These are phyloP conservation scores for Porcisia deanei DNA, from an alignment of 208 protist genomes.

Conservation along the genomic window DNA sequence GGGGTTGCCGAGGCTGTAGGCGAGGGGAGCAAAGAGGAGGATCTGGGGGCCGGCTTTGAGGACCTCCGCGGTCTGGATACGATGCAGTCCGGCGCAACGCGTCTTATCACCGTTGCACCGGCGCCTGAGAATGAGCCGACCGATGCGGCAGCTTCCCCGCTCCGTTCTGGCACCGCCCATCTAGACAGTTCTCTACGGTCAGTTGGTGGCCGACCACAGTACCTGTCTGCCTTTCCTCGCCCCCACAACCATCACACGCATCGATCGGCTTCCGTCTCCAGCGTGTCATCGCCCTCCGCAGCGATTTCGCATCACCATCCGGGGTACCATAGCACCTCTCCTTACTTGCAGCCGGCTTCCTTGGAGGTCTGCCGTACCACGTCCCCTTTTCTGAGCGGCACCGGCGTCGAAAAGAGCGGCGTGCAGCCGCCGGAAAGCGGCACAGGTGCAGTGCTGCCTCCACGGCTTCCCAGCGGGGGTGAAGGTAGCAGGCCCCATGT, in stretches of 20 bases:
- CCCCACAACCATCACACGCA: conserved; percentile 19
- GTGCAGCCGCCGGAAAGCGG: conserved; percentile 13
- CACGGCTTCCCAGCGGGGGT: neutral
- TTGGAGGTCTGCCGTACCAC: neutral
- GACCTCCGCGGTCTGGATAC: neutral
- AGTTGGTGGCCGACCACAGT: conserved; percentile 11
- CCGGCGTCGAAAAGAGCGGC: neutral
- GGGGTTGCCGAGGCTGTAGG: neutral
- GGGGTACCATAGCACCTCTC: conserved; percentile 22
- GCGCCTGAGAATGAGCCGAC: neutral
- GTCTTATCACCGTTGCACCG: conserved; percentile 3
- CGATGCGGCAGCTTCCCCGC: neutral
- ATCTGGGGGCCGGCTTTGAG: neutral
- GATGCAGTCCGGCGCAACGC: neutral
- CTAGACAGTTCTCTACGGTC: conserved; percentile 12
- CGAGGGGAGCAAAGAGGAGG: neutral
- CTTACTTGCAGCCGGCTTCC: conserved; percentile 12
- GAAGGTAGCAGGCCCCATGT: neutral
- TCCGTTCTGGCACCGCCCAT: neutral
- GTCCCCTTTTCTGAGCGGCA: neutral
- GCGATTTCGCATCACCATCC: conserved; percentile 20
- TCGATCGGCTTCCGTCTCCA: neutral
- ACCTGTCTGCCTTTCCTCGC: conserved; percentile 16
- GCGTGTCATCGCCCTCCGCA: conserved; percentile 8
- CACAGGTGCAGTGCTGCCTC: conserved; percentile 1